Conservation (phyloP, 441 rosid species). For the Flueggea neowawraea region DNA sequence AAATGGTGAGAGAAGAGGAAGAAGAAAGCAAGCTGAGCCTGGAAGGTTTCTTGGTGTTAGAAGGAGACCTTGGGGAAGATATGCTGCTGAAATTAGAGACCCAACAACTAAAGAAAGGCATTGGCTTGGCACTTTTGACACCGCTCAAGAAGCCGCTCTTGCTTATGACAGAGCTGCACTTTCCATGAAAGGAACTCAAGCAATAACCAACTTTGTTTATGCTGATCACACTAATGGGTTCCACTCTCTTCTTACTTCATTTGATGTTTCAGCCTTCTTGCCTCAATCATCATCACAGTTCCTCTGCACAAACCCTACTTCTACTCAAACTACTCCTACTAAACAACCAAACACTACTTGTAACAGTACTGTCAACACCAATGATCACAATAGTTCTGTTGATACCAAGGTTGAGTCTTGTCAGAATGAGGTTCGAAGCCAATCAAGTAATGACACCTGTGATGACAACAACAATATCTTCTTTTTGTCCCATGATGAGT, state of each 20-base stretch:
- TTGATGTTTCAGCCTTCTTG: constrained; percentile 40
- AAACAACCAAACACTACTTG: not conserved
- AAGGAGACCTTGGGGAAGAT: constrained; percentile 92
- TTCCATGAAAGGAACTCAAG: constrained; percentile 83
- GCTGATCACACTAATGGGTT: constrained; percentile 38
- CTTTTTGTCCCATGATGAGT: constrained; percentile 38
- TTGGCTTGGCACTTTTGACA: constrained; percentile 93
- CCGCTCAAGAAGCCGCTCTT: constrained; percentile 91
- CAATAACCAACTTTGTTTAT: constrained; percentile 75
- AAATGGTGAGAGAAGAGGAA: constrained; percentile 62
- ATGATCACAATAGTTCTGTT: constrained; percentile 20
- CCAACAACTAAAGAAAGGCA: constrained; percentile 94
- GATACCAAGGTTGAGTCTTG: constrained; percentile 24
- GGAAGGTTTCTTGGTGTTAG: constrained; percentile 90
- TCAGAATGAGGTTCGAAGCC: constrained; percentile 11
- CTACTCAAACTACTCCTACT: constrained; percentile 7
- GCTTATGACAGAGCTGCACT: constrained; percentile 95
- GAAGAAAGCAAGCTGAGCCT: constrained; percentile 82
- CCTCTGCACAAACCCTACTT: constrained; percentile 13
- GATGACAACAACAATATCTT: constrained; percentile 32
- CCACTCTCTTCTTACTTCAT: constrained; percentile 41
- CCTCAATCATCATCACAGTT: constrained; percentile 47
- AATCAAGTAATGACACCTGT: constrained; percentile 22
- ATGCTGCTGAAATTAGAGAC: constrained; percentile 91
- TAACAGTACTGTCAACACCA: constrained; percentile 17